Conservation (phyloP, 148 eudicot species). For the Linanthus parryae region DNA sequence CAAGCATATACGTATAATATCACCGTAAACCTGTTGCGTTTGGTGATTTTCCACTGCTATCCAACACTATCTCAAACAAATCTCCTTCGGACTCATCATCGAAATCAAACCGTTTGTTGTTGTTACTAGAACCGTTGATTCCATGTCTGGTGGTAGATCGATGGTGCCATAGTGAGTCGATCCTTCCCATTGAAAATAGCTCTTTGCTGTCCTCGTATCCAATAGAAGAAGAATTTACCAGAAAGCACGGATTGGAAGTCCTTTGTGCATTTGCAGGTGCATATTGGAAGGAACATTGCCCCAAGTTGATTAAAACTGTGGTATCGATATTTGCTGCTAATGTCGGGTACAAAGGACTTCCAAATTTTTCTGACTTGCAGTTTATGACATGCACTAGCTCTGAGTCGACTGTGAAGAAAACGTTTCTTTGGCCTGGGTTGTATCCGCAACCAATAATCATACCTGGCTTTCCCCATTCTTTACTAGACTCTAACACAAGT, state of each 20-base stretch:
- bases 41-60: conserved; percentile 38
- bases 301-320: conserved; percentile 54
- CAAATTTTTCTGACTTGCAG: conserved; percentile 70
- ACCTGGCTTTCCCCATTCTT: conserved; percentile 49
- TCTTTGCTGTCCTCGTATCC: conserved; percentile 77
- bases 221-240: conserved; percentile 27
- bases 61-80: conserved; percentile 74
- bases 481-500: conserved; percentile 42
- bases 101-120: conserved; percentile 20
- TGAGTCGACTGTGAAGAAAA: conserved; percentile 77
- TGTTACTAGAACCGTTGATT: conserved; percentile 12
- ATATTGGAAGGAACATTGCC: conserved; percentile 61
- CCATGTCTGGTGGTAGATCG: conserved; percentile 24
- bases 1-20: too few relatives aligned
- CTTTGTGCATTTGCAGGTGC: conserved; percentile 51
- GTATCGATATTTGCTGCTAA: conserved; percentile 53
- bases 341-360: conserved; percentile 65
- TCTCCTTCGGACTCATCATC: conserved; percentile 69
- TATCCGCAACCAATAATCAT: conserved; percentile 84
- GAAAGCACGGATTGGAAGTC: conserved; percentile 83
- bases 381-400: conserved; percentile 49
- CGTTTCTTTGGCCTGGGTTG: conserved; percentile 56
- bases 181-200: conserved; percentile 84
- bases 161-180: conserved; percentile 60
- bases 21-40: conserved; percentile 11